phyloP scores from a whole-genome alignment of 176 grass and related monocot species.

The Pontederia crassipes region DNA sequence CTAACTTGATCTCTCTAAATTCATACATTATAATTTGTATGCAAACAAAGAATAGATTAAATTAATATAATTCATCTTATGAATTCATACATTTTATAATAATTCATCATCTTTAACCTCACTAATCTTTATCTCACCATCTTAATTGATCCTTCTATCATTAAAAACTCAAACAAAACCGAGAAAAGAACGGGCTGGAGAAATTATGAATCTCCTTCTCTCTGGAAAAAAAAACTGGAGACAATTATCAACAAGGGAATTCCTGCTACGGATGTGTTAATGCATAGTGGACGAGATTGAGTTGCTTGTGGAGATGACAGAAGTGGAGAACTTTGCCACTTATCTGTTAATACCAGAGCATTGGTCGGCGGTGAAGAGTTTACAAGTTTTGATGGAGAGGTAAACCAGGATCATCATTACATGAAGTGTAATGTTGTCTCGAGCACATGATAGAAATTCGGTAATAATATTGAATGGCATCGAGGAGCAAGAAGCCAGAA shows the following conservation, averaged over 20 bases:
- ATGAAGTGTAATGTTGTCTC: slow-evolving; percentile 63
- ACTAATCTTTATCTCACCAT: no score
- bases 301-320: slow-evolving; percentile 76
- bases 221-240: slow-evolving; percentile 67
- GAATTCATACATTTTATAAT: no score
- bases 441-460: slow-evolving; percentile 70
- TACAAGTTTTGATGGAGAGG: slow-evolving; percentile 84
- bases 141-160: no score
- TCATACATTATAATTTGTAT: no score
- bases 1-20: no score
- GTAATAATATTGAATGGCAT: slow-evolving; percentile 57
- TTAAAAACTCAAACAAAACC: no score
- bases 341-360: slow-evolving; percentile 87
- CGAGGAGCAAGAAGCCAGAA: slow-evolving; percentile 35
- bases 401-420: slow-evolving; percentile 78
- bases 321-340: slow-evolving; percentile 69
- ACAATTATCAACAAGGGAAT: slow-evolving; percentile 92
- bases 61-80: no score
- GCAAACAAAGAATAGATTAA: no score
- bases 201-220: not conserved
- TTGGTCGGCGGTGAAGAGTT: slow-evolving; percentile 71
- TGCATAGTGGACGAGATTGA: slow-evolving; percentile 71
- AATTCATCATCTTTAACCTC: no score
- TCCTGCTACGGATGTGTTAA: slow-evolving; percentile 74
- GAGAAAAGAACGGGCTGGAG: no score